Evolutionary conservation across 768 basidiomycete species (phyloP), one percentile per base, ranked within the genome.

Genomic region (Kondoa malvinella): DNA sequence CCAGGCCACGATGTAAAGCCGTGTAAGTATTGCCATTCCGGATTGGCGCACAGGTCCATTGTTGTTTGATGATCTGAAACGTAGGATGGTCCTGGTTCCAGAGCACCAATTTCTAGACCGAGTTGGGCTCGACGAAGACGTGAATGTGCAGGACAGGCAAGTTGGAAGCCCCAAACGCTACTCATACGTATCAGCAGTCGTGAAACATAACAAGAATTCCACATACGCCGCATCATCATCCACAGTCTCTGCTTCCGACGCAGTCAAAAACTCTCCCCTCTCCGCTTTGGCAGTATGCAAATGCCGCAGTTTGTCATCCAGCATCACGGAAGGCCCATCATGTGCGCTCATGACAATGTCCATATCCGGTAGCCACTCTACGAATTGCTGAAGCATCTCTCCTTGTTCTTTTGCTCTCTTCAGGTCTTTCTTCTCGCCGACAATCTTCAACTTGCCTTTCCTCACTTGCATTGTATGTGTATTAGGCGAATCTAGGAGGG

Each of bases 11-110:
- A 66, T 27, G 77, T 76, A 64, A 77, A 73, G 15, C 78, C 74
- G 56, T 75, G 74, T 16, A 75, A 59, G 68, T 74, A 73, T 66
- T 75, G 74, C 74, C 74, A 75, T 66, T 77, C 74, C 2, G 78
- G 78, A 65, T 78, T 76, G 8, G 65, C 56, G 73, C 78, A 79
- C 27, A 78, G 63, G 67, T 78, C 75, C 76, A 77, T 77, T 50
- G 75, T 67, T 8, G 57, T 40, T 2, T 67, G 29, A 65, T 77
- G 77, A 67, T 75, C 72, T 16, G 72, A 31, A 57, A 79, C 71
- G 71, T 75, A 77, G 32, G 64, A 68, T 34, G 75, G 75, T 0
- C 71, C 73, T 17, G 27, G 40, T 2, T 72, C 71, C 0, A 75
- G 67, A n/a, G 69, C 58, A 57, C 66, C 71, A 26, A 61, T 70